Evolutionary conservation across 2,329 filamentous ascomycete genomes (phyloP), one percentile per base, ranked within the genome.

Genomic region (Golovinomyces cichoracearum): DNA sequence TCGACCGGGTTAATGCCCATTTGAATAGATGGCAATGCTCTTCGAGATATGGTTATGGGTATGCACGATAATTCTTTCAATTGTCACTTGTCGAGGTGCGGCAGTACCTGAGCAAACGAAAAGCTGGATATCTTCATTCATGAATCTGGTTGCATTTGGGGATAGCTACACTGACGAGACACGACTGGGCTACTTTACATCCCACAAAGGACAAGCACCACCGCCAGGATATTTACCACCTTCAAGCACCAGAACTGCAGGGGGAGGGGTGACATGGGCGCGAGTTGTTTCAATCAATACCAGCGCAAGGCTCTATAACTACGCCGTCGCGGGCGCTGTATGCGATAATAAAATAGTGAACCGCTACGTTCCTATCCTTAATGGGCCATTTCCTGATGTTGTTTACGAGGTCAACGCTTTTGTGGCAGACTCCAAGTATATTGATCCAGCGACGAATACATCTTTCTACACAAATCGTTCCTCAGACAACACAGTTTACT

Each of bases 111-210:
- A 46, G 26, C 27, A 26, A 47, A 22, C 17, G 19, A 50, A 35
- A 33, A 22, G 46, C 10, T 60, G 57, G 57, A 49, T 68, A 37
- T 62, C 63, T 27, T 64, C 66, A 33, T 75, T 83, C 58, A 68
- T 73, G 25, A 77, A 73, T 46, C 60, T 83, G 33, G 70, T 83
- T 35, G 69, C 75, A 0, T 84, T 85, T 58, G 80, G 80, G 12
- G 78, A 84, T 46, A 63, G 61, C 61, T 85, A 80, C 57, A 83
- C 79, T 0, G 82, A 86, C 57, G 78, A 84, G 56, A 73, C 70
- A 12, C 72, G 81, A 9, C 60, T 82, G 9, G 57, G 58, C 9
- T 84, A 82, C 58, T 79, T 85, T 57, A 63, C 65, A 50, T 62
- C 57, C 29, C 65, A 79, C 54, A 66, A 74, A 55, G 74, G 73